Conservation (phyloP, 495 filamentous ascomycete genomes). For the Hypomontagnella monticulosa region DNA sequence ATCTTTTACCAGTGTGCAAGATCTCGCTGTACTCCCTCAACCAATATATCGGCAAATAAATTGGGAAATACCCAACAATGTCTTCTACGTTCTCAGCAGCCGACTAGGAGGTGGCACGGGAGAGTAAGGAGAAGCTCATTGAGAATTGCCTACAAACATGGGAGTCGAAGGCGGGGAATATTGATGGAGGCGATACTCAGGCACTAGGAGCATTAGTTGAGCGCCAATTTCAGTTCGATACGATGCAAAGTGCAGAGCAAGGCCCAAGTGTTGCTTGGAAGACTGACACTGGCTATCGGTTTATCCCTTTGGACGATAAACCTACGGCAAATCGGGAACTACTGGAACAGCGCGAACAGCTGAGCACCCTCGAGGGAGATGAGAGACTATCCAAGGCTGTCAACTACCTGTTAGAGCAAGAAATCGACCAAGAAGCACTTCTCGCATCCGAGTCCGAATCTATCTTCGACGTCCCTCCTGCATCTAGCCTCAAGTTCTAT, state of each 20-base stretch:
- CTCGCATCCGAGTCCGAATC: conserved; percentile 17
- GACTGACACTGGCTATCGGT: conserved; percentile 9
- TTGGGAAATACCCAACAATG: neutral
- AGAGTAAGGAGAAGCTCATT: conserved; percentile 32
- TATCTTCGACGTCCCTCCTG: conserved; percentile 1
- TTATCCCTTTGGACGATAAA: conserved; percentile 17
- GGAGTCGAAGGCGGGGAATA: conserved; percentile 6
- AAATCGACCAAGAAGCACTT: conserved; percentile 26
- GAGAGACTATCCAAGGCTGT: neutral
- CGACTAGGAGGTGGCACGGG: conserved; percentile 13
- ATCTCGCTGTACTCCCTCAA: neutral
- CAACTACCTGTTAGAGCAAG: conserved; percentile 24
- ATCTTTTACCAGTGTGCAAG: neutral
- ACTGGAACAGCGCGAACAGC: neutral
- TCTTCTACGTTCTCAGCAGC: conserved; percentile 1
- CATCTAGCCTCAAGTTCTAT: conserved; percentile 8
- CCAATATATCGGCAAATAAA: neutral
- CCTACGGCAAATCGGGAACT: neutral
- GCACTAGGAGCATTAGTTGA: neutral
- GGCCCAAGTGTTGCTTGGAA: neutral
- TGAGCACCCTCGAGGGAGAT: conserved; percentile 3
- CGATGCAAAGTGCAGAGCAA: neutral
- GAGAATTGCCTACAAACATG: conserved; percentile 25
- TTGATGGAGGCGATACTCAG: neutral
- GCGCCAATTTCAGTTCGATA: neutral